Evolutionary conservation across 768 basidiomycete genomes (phyloP).

Genomic region (Dacryopinax spathularia): DNA sequence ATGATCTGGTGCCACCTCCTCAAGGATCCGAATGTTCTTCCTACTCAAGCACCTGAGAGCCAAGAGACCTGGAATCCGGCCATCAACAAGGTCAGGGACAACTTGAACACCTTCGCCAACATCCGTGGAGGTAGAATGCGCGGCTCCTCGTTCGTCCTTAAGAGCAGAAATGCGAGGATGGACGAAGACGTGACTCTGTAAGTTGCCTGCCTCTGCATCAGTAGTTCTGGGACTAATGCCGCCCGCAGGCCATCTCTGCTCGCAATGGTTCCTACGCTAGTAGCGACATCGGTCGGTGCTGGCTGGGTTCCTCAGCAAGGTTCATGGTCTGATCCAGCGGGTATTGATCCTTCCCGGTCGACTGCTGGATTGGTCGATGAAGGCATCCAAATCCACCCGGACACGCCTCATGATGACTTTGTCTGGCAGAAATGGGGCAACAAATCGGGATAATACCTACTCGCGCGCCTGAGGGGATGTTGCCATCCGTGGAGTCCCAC

Average conservation of each 20-base stretch:
- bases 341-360: slow-evolving; percentile 61
- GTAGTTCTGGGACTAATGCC: neutral
- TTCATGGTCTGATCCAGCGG: slow-evolving; percentile 58
- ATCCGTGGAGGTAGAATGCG: slow-evolving; percentile 81
- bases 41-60: slow-evolving; percentile 41
- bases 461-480: no score
- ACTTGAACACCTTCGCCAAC: slow-evolving; percentile 65
- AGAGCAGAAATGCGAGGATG: slow-evolving; percentile 48
- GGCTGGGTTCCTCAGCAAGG: slow-evolving; percentile 42
- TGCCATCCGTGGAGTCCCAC: neutral
- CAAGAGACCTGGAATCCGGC: slow-evolving; percentile 56
- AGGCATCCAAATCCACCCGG: slow-evolving; percentile 62
- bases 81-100: slow-evolving; percentile 69
- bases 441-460: neutral
- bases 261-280: slow-evolving; percentile 62
- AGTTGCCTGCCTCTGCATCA: slow-evolving; percentile 16
- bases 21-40: slow-evolving; percentile 50
- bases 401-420: slow-evolving; percentile 54
- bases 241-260: slow-evolving; percentile 44
- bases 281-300: slow-evolving; percentile 59
- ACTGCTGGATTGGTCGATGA: slow-evolving; percentile 67
- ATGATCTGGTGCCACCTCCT: slow-evolving; percentile 45
- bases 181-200: slow-evolving; percentile 32
- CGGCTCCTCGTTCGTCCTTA: slow-evolving; percentile 70
- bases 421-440: slow-evolving; percentile 13